These are phyloP conservation scores for Russula virescens DNA, from an alignment of 768 basidiomycete genomes.

Conservation along the genomic window DNA sequence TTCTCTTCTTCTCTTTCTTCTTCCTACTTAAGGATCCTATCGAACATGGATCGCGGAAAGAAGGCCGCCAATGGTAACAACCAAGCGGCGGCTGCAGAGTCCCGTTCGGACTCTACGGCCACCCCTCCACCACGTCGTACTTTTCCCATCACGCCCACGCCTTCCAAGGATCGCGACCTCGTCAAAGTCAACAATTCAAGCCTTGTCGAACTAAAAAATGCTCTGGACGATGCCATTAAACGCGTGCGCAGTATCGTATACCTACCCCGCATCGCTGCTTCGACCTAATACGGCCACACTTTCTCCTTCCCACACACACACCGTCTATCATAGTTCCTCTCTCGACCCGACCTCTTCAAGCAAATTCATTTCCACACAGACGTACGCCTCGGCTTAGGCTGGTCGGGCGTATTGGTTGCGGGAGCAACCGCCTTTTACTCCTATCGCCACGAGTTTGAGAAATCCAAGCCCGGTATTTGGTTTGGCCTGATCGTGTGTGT, in stretches of 20 bases:
- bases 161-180: slow-evolving; percentile 31
- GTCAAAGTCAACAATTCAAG: slow-evolving; percentile 50
- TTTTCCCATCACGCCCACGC: slow-evolving; percentile 25
- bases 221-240: slow-evolving; percentile 81
- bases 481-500: slow-evolving; percentile 73
- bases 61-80: slow-evolving; percentile 22
- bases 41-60: slow-evolving; percentile 21
- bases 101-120: slow-evolving; percentile 14
- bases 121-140: slow-evolving; percentile 15
- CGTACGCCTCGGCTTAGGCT: slow-evolving; percentile 80
- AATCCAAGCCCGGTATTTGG: slow-evolving; percentile 76
- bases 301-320: neutral
- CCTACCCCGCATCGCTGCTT: neutral
- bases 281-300: neutral
- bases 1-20: neutral
- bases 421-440: slow-evolving; percentile 79
- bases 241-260: slow-evolving; percentile 45
- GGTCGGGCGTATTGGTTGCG: slow-evolving; percentile 79
- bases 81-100: neutral
- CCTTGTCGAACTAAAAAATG: slow-evolving; percentile 45
- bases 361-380: slow-evolving; percentile 86
- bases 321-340: slow-evolving; percentile 56
- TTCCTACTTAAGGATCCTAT: neutral
- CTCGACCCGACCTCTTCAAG: slow-evolving; percentile 76
- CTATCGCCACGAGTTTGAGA: slow-evolving; percentile 83